Base-by-base conservation (phyloP, 768 basidiomycete genomes). In the Panaeolus papilionaceus region DNA sequence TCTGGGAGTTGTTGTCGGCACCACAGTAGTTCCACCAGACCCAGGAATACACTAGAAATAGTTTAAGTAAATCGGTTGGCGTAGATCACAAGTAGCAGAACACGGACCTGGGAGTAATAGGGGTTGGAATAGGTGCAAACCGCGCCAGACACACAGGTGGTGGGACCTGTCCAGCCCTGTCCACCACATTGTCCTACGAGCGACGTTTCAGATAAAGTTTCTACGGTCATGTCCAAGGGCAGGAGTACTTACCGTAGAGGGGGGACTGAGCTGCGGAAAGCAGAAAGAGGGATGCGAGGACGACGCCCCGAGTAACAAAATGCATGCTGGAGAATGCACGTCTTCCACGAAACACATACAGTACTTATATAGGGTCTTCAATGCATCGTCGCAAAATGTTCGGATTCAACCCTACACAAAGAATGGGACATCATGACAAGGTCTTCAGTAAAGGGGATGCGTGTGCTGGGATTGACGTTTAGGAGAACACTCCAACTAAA, bases 81-180 rank as follows among this genome's bases (percentile, higher is more conserved):
- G 54, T 14, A 5, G 3, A 11, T 9, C 8, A 8, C 20, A 7
- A 58, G 33, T 23, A 51, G 47, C 6, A 26, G 33, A 12, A 33
- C 11, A 23, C 7, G 3, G 37, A 58, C 54, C 54, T 87, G 87
- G 3, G 82, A 86, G 73, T 86, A 88, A 67, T 80, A 88, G 11
- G 75, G 69, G 71, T 85, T 87, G 6, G 80, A 75, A 54, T 75
- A 74, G 2, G 77, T 82, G 75, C 86, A 88, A 7, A 76, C 75
- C 78, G 80, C 83, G 18, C 85, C 86, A 2, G 78, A 75, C 6
- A 81, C 77, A 67, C 86, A 89, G 2, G 76, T 74, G 3, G 86
- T 88, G 5, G 86, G 75, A 14, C 87, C 87, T 8, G 81, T 74
- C 84, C 85, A 88, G 2, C 83, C 84, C 62, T 77, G 78, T 5